These are phyloP conservation scores for Carallia brachiata DNA, from an alignment of 345 rosid species.

Conservation along the genomic window DNA sequence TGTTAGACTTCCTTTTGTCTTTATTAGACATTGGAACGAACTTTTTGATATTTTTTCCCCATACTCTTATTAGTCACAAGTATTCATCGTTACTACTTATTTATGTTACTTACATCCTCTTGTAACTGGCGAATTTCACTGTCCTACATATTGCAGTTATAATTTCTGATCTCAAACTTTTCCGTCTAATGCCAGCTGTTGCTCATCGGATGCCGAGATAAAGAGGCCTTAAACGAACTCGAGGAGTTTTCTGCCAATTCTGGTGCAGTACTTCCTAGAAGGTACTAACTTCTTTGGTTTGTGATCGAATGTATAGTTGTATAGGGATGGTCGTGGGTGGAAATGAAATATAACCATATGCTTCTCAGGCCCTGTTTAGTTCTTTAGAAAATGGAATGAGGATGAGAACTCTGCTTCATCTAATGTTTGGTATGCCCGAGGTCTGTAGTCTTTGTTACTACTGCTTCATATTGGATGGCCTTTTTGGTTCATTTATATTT, in stretches of 20 bases:
- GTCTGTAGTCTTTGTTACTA: no score
- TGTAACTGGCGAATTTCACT: no score
- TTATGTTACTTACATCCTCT: not conserved
- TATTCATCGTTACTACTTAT: not conserved
- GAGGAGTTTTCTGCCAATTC: conserved; percentile 48
- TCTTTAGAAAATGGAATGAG: no score
- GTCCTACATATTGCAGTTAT: no score
- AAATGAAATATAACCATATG: not conserved
- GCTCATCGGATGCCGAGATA: conserved; percentile 61
- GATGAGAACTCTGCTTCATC: no score
- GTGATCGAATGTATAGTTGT: conserved; percentile 6
- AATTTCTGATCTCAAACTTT: not conserved
- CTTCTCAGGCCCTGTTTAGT: no score
- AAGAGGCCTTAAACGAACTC: conserved; percentile 56
- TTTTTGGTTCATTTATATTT: no score
- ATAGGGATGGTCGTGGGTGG: conserved; percentile 1
- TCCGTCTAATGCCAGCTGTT: conserved; percentile 47
- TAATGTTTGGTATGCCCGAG: no score
- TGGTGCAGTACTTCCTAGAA: conserved; percentile 45
- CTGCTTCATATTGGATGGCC: no score
- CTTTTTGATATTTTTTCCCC: not conserved
- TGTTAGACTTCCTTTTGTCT: not conserved
- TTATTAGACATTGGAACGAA: not conserved
- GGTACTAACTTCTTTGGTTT: conserved; percentile 37
- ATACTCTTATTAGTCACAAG: not conserved